Evolutionary conservation across 176 grass and related monocot genomes (phyloP).

Genomic region (Oryza nivara): DNA sequence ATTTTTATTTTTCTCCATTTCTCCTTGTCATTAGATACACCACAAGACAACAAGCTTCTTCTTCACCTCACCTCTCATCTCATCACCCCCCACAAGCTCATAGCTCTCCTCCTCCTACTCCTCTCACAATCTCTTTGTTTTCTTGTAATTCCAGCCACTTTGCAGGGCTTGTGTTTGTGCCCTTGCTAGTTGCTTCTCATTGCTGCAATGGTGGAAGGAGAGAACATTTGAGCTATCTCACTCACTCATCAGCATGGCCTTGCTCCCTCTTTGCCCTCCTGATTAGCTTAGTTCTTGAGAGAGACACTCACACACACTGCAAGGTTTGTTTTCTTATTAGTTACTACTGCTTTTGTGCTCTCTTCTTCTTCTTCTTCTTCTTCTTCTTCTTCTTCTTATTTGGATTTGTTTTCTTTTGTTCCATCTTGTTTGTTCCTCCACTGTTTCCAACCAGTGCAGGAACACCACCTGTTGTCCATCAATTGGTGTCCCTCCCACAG

Average conservation of each 20-base stretch:
- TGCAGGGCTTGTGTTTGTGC: slow-evolving; percentile 18
- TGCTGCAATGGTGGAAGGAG: slow-evolving; percentile 33
- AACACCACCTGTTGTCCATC: background rate
- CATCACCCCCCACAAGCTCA: slow-evolving; percentile 17
- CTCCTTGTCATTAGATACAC: slow-evolving; percentile 33
- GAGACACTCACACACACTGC: background rate
- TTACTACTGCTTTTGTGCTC: slow-evolving; percentile 20
- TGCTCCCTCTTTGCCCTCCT: slow-evolving; percentile 29
- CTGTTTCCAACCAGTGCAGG: slow-evolving; percentile 22
- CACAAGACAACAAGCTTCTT: slow-evolving; percentile 42
- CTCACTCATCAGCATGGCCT: slow-evolving; percentile 25
- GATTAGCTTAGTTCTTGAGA: slow-evolving; percentile 20
- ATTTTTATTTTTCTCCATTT: slow-evolving; percentile 31
- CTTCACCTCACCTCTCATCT: slow-evolving; percentile 20
- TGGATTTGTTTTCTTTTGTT: slow-evolving; percentile 19
- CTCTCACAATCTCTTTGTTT: background rate
- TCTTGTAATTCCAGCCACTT: background rate
- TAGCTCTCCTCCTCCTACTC: slow-evolving; percentile 27
- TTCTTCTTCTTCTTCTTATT: slow-evolving; percentile 22
- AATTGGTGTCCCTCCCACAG: slow-evolving; percentile 15
- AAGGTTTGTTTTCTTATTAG: slow-evolving; percentile 45
- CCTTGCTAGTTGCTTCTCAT: background rate
- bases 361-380: slow-evolving; percentile 26
- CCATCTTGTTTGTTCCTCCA: slow-evolving; percentile 33
- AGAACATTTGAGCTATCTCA: slow-evolving; percentile 6